Evolutionary conservation across 1,284 basidiomycete genomes (phyloP), one percentile per base, ranked within the genome.

Genomic region (Peniophora sp.): DNA sequence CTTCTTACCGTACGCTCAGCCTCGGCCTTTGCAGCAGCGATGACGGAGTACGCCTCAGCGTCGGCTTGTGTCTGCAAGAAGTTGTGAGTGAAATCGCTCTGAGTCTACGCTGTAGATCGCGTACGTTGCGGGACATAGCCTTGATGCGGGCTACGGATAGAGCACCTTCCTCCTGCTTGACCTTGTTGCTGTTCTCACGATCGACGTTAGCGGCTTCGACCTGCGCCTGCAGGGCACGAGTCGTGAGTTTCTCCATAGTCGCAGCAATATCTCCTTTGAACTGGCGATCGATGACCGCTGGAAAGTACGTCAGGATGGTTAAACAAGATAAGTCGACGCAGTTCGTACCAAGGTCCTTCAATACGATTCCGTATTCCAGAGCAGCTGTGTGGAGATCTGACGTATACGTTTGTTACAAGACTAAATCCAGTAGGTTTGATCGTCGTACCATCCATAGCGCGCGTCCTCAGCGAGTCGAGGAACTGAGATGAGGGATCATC

Each of bases 171-270:
- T 90, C 85, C 59, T 87, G 83, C 66, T 89, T 89, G 58, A 89
- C 83, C 64, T 85, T 85, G 69, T 90, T 90, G 68, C 81, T 85
- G 61, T 90, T 90, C 65, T 90, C 88, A 52, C 87, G 67, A 64
- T 90, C 88, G 49, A 89, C 87, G 56, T 90, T 89, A 20, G 88
- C 86, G 51, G 88, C 87, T 64, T 90, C 87, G 36, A 90, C 87
- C 65, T 90, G 87, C 5, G 87, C 85, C 62, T 90, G 84, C 41
- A 90, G 69, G 10, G 85, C 88, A 59, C 87, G 76, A 9, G 87
- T 88, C 2, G 87, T 90, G 49, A 90, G 70, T 60, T 86, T 86
- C 62, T 90, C 85, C 88, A 90, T 90, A 0, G 87, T 88, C 22
- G 77, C 70, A 0, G 87, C 88, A 55, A 90, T 88, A 56, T 91